These are phyloP conservation scores for Pythium aquatile DNA, from an alignment of 352 stramenopile genomes.

Conservation along the genomic window DNA sequence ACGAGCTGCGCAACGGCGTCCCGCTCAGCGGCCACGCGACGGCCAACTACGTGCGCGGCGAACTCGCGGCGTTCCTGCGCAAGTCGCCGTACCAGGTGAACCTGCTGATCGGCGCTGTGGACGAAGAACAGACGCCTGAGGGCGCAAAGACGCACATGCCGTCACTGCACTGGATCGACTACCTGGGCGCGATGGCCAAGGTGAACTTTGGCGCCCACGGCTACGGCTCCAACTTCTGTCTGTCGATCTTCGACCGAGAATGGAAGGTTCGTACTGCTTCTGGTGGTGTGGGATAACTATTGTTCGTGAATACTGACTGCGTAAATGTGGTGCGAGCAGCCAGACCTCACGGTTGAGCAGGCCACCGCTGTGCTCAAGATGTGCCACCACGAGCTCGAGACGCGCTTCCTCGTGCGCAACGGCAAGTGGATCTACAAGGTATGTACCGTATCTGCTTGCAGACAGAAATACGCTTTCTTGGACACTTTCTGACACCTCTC, in stretches of 20 bases:
- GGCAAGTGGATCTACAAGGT: slow-evolving; percentile 85
- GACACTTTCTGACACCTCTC: neutral
- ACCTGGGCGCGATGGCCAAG: slow-evolving; percentile 81
- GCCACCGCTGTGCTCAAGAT: slow-evolving; percentile 72
- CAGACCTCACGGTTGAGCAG: slow-evolving; percentile 77
- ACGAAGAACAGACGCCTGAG: slow-evolving; percentile 38
- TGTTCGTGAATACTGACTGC: neutral
- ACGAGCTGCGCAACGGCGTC: slow-evolving; percentile 87
- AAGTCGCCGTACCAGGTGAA: slow-evolving; percentile 87
- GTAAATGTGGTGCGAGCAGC: slow-evolving; percentile 28
- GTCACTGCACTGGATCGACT: slow-evolving; percentile 89
- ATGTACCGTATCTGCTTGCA: slow-evolving; percentile 7
- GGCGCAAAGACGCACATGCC: slow-evolving; percentile 36
- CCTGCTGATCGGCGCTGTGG: slow-evolving; percentile 74
- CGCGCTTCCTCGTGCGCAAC: slow-evolving; percentile 86
- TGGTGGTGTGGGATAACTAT: neutral
- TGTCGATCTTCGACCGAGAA: slow-evolving; percentile 87
- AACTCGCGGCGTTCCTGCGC: slow-evolving; percentile 79
- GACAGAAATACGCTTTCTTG: too few relatives aligned
- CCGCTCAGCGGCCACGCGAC: slow-evolving; percentile 76
- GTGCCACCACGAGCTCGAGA: slow-evolving; percentile 77
- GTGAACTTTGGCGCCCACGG: slow-evolving; percentile 87
- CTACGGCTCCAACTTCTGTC: slow-evolving; percentile 82
- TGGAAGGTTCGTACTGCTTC: slow-evolving; percentile 55
- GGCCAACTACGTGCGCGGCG: slow-evolving; percentile 81